A percentile compares a stretch with the other conserved stretches of the same genome.
phyloP scores from a whole-genome alignment of 2,329 filamentous ascomycete genomes.

The Botrytis deweyae region DNA sequence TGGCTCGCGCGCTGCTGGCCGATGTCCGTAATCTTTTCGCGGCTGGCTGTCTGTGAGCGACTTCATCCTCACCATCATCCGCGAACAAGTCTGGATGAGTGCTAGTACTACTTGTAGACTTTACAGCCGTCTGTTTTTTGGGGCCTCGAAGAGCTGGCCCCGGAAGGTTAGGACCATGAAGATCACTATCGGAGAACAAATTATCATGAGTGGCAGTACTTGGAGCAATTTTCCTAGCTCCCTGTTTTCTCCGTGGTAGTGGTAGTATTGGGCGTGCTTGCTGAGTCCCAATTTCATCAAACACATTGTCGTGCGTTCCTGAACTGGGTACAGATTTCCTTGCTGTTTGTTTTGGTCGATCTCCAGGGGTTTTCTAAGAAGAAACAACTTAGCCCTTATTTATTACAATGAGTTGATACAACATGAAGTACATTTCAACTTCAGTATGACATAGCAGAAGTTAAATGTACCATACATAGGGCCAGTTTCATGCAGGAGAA shows the following conservation, averaged over 20 bases:
- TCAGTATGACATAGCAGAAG: not conserved
- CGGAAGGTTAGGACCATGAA: not conserved
- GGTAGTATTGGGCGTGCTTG: constrained; percentile 2
- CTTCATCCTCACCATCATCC: not conserved
- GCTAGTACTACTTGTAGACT: constrained; percentile 1
- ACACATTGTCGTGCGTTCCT: constrained; percentile 9
- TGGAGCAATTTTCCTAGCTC: constrained; percentile 15
- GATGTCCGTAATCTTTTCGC: constrained; percentile 6
- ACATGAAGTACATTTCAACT: not conserved
- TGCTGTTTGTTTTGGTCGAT: constrained; percentile 23
- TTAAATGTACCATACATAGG: not conserved
- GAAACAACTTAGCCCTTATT: not conserved
- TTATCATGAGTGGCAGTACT: not conserved
- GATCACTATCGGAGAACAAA: not conserved
- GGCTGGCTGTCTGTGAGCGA: not conserved
- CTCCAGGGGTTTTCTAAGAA: not conserved
- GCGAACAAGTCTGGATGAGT: not conserved
- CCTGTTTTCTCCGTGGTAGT: constrained; percentile 18
- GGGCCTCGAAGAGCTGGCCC: not conserved
- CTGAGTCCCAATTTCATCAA: not conserved
- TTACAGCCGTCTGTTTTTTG: constrained; percentile 22
- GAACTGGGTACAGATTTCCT: constrained; percentile 16
- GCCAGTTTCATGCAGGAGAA: not conserved
- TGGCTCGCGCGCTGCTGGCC: not conserved
- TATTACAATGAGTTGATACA: not conserved